Evolutionary conservation across 305 asterid species (phyloP).

Genomic region (Petunia hybrid): DNA sequence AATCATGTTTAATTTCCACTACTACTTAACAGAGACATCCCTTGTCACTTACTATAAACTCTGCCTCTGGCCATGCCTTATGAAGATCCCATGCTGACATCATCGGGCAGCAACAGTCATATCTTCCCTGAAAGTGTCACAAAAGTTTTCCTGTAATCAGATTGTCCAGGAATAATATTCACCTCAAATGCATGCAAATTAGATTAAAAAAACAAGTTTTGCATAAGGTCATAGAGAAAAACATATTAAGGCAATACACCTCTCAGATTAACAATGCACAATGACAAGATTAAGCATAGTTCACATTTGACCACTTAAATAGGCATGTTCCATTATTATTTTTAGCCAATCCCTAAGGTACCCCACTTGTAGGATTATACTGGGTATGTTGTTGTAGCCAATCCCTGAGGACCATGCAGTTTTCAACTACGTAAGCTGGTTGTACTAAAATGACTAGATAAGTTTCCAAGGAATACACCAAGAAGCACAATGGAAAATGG

Average conservation of each 20-base stretch:
- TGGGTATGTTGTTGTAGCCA: neutral
- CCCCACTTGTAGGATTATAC: too few species aligned
- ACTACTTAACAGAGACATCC: conserved; percentile 12
- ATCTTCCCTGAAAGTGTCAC: conserved; percentile 73
- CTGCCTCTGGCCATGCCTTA: conserved; percentile 97
- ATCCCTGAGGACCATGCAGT: neutral
- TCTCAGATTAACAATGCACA: conserved; percentile 7
- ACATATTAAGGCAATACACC: neutral
- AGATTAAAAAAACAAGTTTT: neutral
- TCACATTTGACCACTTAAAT: conserved; percentile 5
- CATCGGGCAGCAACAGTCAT: conserved; percentile 90
- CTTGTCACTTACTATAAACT: conserved; percentile 58
- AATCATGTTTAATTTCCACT: neutral
- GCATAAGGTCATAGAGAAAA: neutral
- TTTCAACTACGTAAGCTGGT: neutral
- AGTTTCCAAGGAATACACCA: neutral
- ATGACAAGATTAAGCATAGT: conserved; percentile 1
- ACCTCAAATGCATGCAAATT: conserved; percentile 14
- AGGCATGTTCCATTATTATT: neutral
- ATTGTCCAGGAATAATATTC: conserved; percentile 10
- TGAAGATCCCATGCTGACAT: conserved; percentile 99
- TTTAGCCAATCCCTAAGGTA: neutral
- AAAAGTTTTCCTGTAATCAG: neutral
- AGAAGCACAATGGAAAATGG: conserved; percentile 19
- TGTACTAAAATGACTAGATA: neutral